phyloP scores from a whole-genome alignment of 306 rosid species.

The Dryas alaskensis region DNA sequence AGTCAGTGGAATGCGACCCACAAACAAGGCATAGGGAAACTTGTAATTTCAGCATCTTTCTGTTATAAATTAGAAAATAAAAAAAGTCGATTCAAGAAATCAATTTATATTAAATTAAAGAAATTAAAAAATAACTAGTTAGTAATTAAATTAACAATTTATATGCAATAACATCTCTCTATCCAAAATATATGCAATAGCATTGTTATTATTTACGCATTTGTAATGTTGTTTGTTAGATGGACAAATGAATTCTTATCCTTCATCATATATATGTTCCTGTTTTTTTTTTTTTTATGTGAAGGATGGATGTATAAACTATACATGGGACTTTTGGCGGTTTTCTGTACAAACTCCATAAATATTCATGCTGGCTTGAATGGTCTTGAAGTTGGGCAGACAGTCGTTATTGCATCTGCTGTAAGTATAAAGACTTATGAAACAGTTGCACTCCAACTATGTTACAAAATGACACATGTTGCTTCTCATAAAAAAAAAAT shows the following conservation, averaged over 20 bases:
- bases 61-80: not conserved
- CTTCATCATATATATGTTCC: not conserved
- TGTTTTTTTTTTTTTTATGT: not conserved
- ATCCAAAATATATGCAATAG: not conserved
- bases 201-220: not conserved
- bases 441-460: slow-evolving; percentile 14
- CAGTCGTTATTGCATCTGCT: slow-evolving; percentile 74
- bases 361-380: slow-evolving; percentile 91
- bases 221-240: slow-evolving; percentile 17
- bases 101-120: not conserved
- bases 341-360: slow-evolving; percentile 95
- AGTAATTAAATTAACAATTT: not conserved
- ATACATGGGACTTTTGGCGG: slow-evolving; percentile 92
- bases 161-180: not conserved
- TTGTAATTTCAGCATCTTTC: not conserved
- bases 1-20: not conserved
- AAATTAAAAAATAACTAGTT: not conserved
- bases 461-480: slow-evolving; percentile 17
- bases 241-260: not conserved
- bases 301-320: slow-evolving; percentile 89
- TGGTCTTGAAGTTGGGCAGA: slow-evolving; percentile 94
- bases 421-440: slow-evolving; percentile 44
- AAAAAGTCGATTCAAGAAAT: too few relatives aligned
- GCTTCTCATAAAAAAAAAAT: not conserved
- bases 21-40: not conserved